Conservation (phyloP, 1,139 yeast species). For the Taphrina betulina region DNA sequence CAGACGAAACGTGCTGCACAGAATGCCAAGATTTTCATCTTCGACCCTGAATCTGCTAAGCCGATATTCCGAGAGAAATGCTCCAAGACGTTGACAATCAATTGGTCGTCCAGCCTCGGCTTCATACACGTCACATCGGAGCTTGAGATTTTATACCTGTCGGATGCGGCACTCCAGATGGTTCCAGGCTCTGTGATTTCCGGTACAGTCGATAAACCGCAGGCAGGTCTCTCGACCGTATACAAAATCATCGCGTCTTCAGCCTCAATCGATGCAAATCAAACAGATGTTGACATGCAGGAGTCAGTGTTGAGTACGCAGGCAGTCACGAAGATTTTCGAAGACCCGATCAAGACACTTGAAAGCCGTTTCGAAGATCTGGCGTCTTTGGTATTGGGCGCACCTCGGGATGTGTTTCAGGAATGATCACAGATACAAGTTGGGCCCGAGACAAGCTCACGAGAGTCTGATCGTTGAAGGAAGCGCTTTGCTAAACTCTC, state of each 20-base stretch:
- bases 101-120: conserved; percentile 1
- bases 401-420: background rate
- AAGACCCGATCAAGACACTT: conserved; percentile 5
- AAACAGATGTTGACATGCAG: conserved; percentile 10
- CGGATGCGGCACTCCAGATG: background rate
- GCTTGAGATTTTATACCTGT: conserved; percentile 1
- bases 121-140: conserved; percentile 10
- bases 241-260: conserved; percentile 5
- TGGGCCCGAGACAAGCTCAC: too few relatives aligned
- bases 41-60: conserved; percentile 16
- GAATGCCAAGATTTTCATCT: conserved; percentile 27
- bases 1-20: conserved; percentile 1
- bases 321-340: conserved; percentile 1
- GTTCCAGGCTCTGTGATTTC: background rate
- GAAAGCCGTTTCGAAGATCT: conserved; percentile 4
- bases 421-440: too few relatives aligned
- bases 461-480: too few relatives aligned
- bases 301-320: conserved; percentile 3
- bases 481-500: too few relatives aligned
- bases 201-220: background rate
- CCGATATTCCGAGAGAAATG: conserved; percentile 28
- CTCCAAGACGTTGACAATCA: conserved; percentile 4
- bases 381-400: conserved; percentile 9
- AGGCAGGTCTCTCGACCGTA: background rate
- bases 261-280: background rate